Evolutionary conservation across 257 asterid species (phyloP).

Genomic region (Solanum ossicruentum): DNA sequence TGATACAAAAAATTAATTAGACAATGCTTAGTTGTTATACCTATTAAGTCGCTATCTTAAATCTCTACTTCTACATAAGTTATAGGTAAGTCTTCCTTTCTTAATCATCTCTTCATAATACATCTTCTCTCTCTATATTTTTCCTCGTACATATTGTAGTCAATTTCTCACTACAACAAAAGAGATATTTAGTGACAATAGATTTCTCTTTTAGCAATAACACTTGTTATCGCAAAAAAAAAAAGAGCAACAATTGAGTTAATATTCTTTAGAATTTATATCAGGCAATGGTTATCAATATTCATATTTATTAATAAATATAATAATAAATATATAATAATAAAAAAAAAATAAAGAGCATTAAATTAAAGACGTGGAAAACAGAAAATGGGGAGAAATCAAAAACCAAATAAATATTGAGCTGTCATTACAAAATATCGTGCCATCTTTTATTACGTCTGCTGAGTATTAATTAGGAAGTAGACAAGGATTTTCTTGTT

Average conservation of each 20-base stretch:
- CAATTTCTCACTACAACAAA: background rate
- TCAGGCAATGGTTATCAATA: too few relatives aligned
- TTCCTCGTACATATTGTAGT: background rate
- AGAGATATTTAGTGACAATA: too few relatives aligned
- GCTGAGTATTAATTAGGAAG: background rate
- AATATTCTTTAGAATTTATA: too few relatives aligned
- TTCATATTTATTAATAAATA: too few relatives aligned
- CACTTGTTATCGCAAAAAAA: too few relatives aligned
- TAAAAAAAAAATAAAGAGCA: background rate
- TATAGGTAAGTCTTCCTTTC: too few relatives aligned
- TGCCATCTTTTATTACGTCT: background rate
- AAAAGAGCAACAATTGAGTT: too few relatives aligned
- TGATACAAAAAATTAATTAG: background rate
- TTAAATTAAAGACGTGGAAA: background rate
- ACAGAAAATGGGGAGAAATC: background rate
- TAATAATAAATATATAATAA: too few relatives aligned
- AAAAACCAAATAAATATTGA: background rate
- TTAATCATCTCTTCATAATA: background rate
- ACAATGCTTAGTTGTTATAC: background rate
- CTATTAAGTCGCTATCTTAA: too few relatives aligned
- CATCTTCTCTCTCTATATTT: fast-evolving
- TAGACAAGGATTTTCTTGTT: background rate
- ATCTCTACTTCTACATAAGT: background rate
- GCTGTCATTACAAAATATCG: background rate
- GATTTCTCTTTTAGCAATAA: too few relatives aligned